phyloP scores from a whole-genome alignment of 345 rosid genomes.

The Eucalyptus fibrosa region DNA sequence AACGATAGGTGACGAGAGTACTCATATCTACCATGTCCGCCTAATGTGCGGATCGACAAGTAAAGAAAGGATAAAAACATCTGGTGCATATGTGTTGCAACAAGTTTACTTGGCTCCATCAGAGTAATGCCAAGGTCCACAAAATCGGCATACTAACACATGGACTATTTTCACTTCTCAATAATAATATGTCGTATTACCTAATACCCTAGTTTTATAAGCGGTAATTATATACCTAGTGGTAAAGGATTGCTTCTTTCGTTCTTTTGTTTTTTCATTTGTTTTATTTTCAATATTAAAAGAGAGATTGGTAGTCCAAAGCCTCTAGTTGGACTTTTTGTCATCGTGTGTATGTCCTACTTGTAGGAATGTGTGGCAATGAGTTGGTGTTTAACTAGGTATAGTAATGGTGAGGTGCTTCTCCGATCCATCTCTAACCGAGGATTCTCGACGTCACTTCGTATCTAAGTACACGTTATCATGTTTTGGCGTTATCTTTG shows the following conservation, averaged over 20 bases:
- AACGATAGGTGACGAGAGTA: background rate
- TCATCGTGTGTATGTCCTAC: too few species aligned
- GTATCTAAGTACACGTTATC: too few species aligned
- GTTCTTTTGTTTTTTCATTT: background rate
- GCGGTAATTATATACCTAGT: background rate
- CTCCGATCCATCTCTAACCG: too few species aligned
- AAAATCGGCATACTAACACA: background rate
- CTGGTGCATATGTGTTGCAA: background rate
- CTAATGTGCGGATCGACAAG: background rate
- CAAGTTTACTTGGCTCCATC: background rate
- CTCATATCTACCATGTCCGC: background rate
- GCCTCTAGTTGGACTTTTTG: too few species aligned
- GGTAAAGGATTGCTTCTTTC: background rate
- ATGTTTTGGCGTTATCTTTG: too few species aligned
- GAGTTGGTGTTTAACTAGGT: too few species aligned
- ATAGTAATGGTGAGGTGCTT: too few species aligned
- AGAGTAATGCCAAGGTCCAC: background rate
- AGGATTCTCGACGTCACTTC: too few species aligned
- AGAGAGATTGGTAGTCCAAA: background rate
- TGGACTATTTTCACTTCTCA: background rate
- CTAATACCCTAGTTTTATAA: background rate
- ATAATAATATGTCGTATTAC: background rate
- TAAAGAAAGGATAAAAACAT: background rate
- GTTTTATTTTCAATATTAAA: background rate
- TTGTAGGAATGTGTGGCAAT: too few species aligned